Percentiles rank a stretch among this genome's conserved stretches.
These are phyloP conservation scores for apple (Malus domestica) DNA, from an alignment of 306 rosid genomes.

Conservation along the genomic window ASM211411v1 NC_041797.1:32087501-32088000, in stretches of 20 bases:
- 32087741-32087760: not conserved
- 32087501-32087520: slow-evolving; percentile 59
- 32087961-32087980: too few species aligned
- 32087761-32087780: not conserved
- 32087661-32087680: slow-evolving; percentile 48
- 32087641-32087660: slow-evolving; percentile 71
- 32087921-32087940: too few species aligned
- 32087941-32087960: too few species aligned
- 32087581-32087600: slow-evolving; percentile 83
- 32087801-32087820: not conserved
- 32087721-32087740: not conserved
- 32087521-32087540: slow-evolving; percentile 77
- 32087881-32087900: too few species aligned
- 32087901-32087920: too few species aligned
- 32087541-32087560: slow-evolving; percentile 83
- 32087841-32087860: too few species aligned
- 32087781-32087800: not conserved
- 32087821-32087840: not conserved
- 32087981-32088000: too few species aligned
- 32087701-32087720: not conserved
- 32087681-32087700: slow-evolving; percentile 36
- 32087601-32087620: slow-evolving; percentile 81
- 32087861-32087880: too few species aligned
- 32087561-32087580: slow-evolving; percentile 53
- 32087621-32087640: slow-evolving; percentile 64